Evolutionary conservation across 768 basidiomycete genomes (phyloP).

Genomic region (Leccinellum rugosiceps): DNA sequence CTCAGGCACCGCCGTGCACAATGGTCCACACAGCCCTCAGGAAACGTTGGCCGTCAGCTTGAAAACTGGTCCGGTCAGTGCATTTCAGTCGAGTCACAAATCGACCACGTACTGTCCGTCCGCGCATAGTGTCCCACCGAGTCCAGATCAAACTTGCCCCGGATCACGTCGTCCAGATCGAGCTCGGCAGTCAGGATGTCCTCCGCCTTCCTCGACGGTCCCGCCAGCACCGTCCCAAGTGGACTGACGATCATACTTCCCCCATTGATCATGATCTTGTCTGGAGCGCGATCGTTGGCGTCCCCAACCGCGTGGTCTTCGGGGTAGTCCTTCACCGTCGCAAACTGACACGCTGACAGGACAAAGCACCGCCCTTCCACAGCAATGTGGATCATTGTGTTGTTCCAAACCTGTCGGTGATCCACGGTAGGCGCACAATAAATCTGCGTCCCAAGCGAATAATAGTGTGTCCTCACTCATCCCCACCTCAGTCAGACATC

Average conservation of each 20-base stretch:
- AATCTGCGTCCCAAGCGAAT: constrained; percentile 54
- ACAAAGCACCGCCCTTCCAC: constrained; percentile 71
- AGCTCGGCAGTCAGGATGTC: constrained; percentile 55
- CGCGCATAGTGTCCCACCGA: constrained; percentile 60
- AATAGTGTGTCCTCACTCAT: constrained; percentile 58
- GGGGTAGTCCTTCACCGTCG: constrained; percentile 53
- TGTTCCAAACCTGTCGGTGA: constrained; percentile 51
- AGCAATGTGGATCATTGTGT: constrained; percentile 61
- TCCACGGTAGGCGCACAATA: constrained; percentile 71
- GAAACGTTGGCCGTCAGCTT: constrained; percentile 16
- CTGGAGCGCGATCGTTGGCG: constrained; percentile 34
- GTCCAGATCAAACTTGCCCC: constrained; percentile 64
- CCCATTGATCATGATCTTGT: constrained; percentile 57
- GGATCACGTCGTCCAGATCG: constrained; percentile 52
- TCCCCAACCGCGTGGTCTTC: constrained; percentile 43
- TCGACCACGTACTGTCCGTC: constrained; percentile 44
- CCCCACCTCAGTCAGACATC: not conserved
- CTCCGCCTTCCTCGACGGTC: constrained; percentile 51
- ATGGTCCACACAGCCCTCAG: not conserved
- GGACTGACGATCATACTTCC: constrained; percentile 61
- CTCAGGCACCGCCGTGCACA: not conserved
- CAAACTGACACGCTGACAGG: constrained; percentile 58
- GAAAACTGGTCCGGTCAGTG: constrained; percentile 26
- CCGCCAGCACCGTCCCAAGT: constrained; percentile 54
- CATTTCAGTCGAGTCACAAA: not conserved